Percentiles rank a stretch among this genome's conserved stretches.
Evolutionary conservation across 306 rosid genomes (phyloP).

Genomic region (Hylodesmum podocarpum): DNA sequence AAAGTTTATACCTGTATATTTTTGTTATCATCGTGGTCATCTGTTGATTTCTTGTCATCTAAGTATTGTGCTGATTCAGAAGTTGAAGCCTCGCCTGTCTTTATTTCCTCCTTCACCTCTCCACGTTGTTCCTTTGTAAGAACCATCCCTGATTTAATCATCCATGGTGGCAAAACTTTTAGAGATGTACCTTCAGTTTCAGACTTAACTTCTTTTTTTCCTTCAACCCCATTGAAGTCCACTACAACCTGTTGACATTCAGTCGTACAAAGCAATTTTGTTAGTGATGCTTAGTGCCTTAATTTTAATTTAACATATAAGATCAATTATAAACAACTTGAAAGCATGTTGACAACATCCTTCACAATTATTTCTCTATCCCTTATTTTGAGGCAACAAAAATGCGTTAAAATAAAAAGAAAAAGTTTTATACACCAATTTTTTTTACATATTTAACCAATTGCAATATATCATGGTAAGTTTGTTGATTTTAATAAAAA

Average conservation of each 20-base stretch:
- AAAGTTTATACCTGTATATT: slow-evolving; percentile 52
- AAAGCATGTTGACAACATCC: neutral
- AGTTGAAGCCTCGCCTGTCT: slow-evolving; percentile 50
- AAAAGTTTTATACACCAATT: no score
- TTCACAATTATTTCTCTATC: neutral
- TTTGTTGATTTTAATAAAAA: no score
- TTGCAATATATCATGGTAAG: no score
- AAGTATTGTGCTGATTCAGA: slow-evolving; percentile 38
- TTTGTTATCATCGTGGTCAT: slow-evolving; percentile 48
- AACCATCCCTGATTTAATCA: slow-evolving; percentile 79
- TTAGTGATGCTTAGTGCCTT: neutral
- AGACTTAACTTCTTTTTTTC: slow-evolving; percentile 44
- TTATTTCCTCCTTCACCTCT: slow-evolving; percentile 60
- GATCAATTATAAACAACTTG: neutral
- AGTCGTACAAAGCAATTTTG: neutral
- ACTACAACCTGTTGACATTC: slow-evolving; percentile 65
- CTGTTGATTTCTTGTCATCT: slow-evolving; percentile 64
- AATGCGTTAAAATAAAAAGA: neutral
- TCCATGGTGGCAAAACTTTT: slow-evolving; percentile 87
- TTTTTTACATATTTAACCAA: no score
- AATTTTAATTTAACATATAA: neutral
- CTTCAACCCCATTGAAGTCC: slow-evolving; percentile 61
- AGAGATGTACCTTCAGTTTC: slow-evolving; percentile 25
- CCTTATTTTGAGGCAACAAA: neutral
- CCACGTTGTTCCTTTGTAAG: slow-evolving; percentile 83